Base-by-base conservation (phyloP, 192 early-diverging fungal genomes). In the Umbelopsis ramanniana region DNA sequence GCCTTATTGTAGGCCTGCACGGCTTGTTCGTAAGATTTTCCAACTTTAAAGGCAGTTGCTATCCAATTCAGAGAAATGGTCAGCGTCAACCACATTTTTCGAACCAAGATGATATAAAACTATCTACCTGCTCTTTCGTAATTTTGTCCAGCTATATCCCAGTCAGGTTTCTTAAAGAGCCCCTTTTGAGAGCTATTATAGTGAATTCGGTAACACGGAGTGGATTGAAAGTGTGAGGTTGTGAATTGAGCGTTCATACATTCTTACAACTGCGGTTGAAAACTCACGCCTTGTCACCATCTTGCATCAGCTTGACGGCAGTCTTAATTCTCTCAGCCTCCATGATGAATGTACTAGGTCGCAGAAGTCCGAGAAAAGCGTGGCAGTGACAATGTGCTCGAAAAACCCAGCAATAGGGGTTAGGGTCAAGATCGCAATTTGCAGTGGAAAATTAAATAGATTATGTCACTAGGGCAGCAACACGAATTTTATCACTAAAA, bases 71-170 rank as follows among this genome's bases (percentile, higher is more conserved):
- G 57, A 22, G 5, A 7, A 5, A 43, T 6, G 11, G 10, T 37
- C 17, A 38, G 57, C 23, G 15, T 21, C 24, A 35, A 8, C 48
- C 48, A 17, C 48, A 50, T 15, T 50, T 50, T 12, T 43, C 6
- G 11, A 43, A 43, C 40, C 40, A 43, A 43, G 1, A 29, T 29
- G 29, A 29, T 29, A 3, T 29, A 29, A 1, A 29, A 29, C 29
- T 26, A 23, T 52, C 37, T 85, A 92, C 92, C 93, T 74, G 93
- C 93, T 74, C 84, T 84, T 72, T 93, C 90, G 63, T 89, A 94
- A 72, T 81, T 81, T 52, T 88, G 84, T 14, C 83, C 87, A 46
- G 92, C 92, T 38, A 86, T 74, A 74, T 94, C 93, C 90, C 88
- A 93, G 72, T 94, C 93, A 38, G 93, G 93, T 47, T 90, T 92